phyloP scores from a whole-genome alignment of 495 filamentous ascomycete genomes.

The Gamarada debralockiae region DNA sequence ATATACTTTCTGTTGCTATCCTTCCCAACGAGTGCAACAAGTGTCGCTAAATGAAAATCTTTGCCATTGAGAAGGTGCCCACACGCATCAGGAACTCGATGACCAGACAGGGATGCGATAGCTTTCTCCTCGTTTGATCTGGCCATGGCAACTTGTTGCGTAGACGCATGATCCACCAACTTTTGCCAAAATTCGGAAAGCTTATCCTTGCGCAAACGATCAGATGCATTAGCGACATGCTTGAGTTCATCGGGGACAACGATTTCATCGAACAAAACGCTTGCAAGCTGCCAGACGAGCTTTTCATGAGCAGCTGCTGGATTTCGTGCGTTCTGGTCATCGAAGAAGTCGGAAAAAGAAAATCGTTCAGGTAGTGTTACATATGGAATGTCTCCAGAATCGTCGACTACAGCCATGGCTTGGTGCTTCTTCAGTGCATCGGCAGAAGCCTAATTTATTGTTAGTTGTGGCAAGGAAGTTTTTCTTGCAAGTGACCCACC shows the following conservation, averaged over 20 bases:
- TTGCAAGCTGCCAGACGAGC: constrained; percentile 71
- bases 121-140: constrained; percentile 74
- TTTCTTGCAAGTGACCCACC: constrained; percentile 29
- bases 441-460: constrained; percentile 17
- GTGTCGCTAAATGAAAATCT: constrained; percentile 75
- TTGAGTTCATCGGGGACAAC: constrained; percentile 44
- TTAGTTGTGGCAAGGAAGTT: constrained; percentile 10
- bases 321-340: constrained; percentile 24
- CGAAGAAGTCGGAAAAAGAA: constrained; percentile 34
- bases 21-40: constrained; percentile 78
- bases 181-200: constrained; percentile 58
- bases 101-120: constrained; percentile 69
- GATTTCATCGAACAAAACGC: constrained; percentile 78
- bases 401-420: constrained; percentile 30
- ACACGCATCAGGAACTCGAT: constrained; percentile 78
- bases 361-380: constrained; percentile 32
- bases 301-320: constrained; percentile 46
- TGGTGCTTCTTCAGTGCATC: constrained; percentile 39
- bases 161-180: constrained; percentile 54
- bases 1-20: constrained; percentile 62
- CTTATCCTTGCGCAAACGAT: constrained; percentile 43
- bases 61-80: constrained; percentile 64
- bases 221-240: constrained; percentile 30
- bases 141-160: constrained; percentile 45
- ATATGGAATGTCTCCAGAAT: constrained; percentile 39